Conservation (phyloP, 176 grass and related monocot genomes). For the Cenchrus fungigraminus region DNA sequence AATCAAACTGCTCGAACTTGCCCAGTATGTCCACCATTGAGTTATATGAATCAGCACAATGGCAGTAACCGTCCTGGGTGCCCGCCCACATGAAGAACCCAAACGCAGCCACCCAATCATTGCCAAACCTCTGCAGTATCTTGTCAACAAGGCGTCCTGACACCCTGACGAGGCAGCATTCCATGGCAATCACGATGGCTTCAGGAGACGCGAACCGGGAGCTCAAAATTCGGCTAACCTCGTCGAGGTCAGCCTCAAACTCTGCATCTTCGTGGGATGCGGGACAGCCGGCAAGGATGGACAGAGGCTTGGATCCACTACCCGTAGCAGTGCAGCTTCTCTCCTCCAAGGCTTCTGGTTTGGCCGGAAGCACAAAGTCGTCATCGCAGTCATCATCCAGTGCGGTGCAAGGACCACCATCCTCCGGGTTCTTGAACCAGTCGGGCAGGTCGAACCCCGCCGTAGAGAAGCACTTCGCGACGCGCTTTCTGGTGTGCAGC, state of each 20-base stretch:
- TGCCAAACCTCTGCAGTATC: conserved; percentile 66
- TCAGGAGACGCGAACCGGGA: conserved; percentile 61
- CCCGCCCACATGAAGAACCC: conserved; percentile 88
- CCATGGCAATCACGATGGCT: conserved; percentile 62
- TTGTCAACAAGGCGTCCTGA: conserved; percentile 56
- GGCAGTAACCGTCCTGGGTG: conserved; percentile 54
- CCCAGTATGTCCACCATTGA: conserved; percentile 76
- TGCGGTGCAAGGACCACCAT: not conserved
- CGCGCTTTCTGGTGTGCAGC: not conserved
- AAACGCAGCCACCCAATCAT: conserved; percentile 70
- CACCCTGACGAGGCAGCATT: conserved; percentile 54
- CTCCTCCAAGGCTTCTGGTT: conserved; percentile 33
- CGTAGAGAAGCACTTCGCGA: conserved; percentile 11
- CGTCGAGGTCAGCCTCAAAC: conserved; percentile 60
- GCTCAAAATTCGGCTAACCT: conserved; percentile 56
- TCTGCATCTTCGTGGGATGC: conserved; percentile 36
- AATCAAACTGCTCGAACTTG: conserved; percentile 73
- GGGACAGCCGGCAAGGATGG: conserved; percentile 4
- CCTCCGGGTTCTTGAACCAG: conserved; percentile 76
- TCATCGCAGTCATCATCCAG: conserved; percentile 48
- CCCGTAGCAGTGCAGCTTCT: not conserved
- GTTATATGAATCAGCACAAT: conserved; percentile 57
- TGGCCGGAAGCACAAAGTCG: conserved; percentile 71
- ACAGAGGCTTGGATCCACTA: conserved; percentile 19
- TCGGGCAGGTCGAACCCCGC: conserved; percentile 57